Conservation (phyloP, 345 rosid genomes). For the Brassica carinata region DNA sequence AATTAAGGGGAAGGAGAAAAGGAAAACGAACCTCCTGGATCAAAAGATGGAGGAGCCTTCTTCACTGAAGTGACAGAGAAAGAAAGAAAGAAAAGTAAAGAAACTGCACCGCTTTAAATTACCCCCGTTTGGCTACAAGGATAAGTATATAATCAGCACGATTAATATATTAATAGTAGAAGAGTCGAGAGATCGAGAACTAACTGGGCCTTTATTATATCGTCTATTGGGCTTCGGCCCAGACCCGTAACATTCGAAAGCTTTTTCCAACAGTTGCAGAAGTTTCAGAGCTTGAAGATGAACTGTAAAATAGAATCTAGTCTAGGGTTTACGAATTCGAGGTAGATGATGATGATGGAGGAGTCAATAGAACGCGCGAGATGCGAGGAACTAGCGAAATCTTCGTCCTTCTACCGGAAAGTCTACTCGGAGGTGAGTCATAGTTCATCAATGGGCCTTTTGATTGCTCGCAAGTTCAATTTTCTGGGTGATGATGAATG, state of each 20-base stretch:
- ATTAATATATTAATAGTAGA: not conserved
- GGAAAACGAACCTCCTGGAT: slow-evolving; percentile 43
- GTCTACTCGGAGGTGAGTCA: slow-evolving; percentile 71
- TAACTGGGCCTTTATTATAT: not conserved
- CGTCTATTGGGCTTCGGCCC: not conserved
- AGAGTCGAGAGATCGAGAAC: not conserved
- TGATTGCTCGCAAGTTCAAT: not conserved
- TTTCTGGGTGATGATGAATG: not conserved
- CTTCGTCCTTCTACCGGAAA: slow-evolving; percentile 55
- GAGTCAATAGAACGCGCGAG: slow-evolving; percentile 40
- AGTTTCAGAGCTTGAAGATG: slow-evolving; percentile 5
- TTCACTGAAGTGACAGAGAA: slow-evolving; percentile 23
- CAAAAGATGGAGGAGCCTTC: slow-evolving; percentile 13
- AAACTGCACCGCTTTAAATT: slow-evolving; percentile 27
- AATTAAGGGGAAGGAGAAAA: slow-evolving; percentile 3
- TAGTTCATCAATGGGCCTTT: not conserved
- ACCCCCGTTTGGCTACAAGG: slow-evolving; percentile 15
- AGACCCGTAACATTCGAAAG: not conserved
- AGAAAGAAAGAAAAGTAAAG: not conserved
- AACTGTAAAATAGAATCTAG: not conserved
- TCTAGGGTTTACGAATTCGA: not conserved
- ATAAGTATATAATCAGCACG: not conserved
- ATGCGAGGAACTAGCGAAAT: slow-evolving; percentile 47
- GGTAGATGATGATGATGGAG: slow-evolving; percentile 32
- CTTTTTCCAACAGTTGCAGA: not conserved